Evolutionary conservation across 768 basidiomycete species (phyloP).

Genomic region (Leucogyrophana mollusca): DNA sequence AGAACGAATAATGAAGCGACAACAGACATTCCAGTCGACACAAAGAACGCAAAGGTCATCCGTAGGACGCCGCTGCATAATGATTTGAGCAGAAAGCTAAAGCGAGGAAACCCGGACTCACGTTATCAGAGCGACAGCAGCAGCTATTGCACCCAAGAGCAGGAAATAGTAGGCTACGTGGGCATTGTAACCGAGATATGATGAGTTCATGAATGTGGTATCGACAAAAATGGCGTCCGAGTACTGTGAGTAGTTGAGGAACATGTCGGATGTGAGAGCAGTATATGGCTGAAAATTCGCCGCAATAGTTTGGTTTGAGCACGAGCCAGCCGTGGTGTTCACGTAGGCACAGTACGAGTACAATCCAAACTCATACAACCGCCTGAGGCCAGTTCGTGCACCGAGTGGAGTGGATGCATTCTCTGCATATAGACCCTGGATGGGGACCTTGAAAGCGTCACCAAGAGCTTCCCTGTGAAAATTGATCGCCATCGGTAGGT

Average conservation of each 20-base stretch:
- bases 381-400: slow-evolving; percentile 56
- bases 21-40: slow-evolving; percentile 63
- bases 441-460: slow-evolving; percentile 52
- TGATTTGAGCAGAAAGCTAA: slow-evolving; percentile 9
- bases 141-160: slow-evolving; percentile 67
- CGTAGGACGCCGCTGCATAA: slow-evolving; percentile 61
- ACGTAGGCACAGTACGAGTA: slow-evolving; percentile 80
- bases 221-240: slow-evolving; percentile 51
- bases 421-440: slow-evolving; percentile 61
- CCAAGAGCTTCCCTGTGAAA: slow-evolving; percentile 48
- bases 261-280: slow-evolving; percentile 66
- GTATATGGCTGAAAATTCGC: slow-evolving; percentile 64
- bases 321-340: slow-evolving; percentile 56
- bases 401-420: slow-evolving; percentile 65
- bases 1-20: slow-evolving; percentile 62
- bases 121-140: slow-evolving; percentile 66
- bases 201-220: slow-evolving; percentile 57
- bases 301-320: slow-evolving; percentile 60
- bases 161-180: slow-evolving; percentile 75
- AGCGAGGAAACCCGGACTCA: slow-evolving; percentile 33
- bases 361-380: slow-evolving; percentile 75
- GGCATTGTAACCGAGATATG: slow-evolving; percentile 61
- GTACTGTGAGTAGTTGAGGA: slow-evolving; percentile 54
- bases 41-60: slow-evolving; percentile 62
- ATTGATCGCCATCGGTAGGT: not conserved